Base-by-base conservation (phyloP, 805 yeast genomes). In the Millerozyma acaciae region DNA sequence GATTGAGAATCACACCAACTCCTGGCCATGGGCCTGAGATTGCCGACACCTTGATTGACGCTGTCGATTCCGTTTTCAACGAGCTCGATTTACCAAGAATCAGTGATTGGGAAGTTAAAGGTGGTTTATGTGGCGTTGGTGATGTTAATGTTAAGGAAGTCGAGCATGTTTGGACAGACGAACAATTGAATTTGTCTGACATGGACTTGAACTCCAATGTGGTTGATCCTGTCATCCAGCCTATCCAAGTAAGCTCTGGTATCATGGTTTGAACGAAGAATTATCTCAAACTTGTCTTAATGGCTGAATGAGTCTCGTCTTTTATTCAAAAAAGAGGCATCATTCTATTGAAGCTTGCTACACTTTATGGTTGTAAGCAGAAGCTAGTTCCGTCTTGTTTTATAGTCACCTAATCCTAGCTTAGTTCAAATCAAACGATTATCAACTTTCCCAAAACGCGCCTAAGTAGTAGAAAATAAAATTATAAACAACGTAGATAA, bases 1-100 rank as follows among this genome's bases (percentile, higher is more conserved):
- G 98, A 58, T 76, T 93, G 51, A 80, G 99, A 65, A 79, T 93
- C 55, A 93, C 99, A n/a, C 97, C 99, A 35, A 89, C 98, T 26
- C 99, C 99, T 22, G 97, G 96, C 34, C 99, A 93, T 59, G 75
- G 78, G 13, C 71, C 78, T 38, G 84, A 80, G 37, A 70, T 86
- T 31, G 73, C 90, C 33, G 86, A 88, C 55, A 72, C 78, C 44
- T 73, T 93, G 47, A 71, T 93, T 34, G 75, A 65, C 8, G 87
- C 97, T 8, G 69, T 93, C 30, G 95, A 87, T 47, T 74, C 76
- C 29, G 86, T 89, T 16, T 93, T 90, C 68, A 70, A 67, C 26
- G 82, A 81, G 43, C 70, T 93, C 58, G 72, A 69, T 40, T 74
- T 90, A 57, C 79, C 80, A 59, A 80, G 93, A 55, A 78, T 80